A percentile compares a stretch with the other conserved stretches of the same genome.
These are phyloP conservation scores for Graphilbum ipis-grandicollis DNA, from an alignment of 2,329 filamentous ascomycete species.

Conservation along the genomic window DNA sequence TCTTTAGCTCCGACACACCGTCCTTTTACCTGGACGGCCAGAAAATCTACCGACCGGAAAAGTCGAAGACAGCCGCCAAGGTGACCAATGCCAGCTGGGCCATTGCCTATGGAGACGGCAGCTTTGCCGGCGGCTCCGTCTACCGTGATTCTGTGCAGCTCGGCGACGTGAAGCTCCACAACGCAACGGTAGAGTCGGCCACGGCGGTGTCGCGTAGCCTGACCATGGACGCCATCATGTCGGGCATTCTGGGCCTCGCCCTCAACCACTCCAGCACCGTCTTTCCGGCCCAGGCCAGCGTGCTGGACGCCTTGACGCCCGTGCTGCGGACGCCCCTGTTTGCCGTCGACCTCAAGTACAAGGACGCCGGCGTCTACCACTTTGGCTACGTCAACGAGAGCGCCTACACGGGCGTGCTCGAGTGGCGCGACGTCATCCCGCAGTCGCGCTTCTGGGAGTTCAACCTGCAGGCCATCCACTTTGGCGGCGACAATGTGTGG, in stretches of 20 bases:
- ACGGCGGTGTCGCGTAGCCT: constrained; percentile 18
- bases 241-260: constrained; percentile 34
- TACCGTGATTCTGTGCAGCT: constrained; percentile 31
- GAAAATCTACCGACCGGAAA: constrained; percentile 24
- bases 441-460: constrained; percentile 29
- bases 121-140: constrained; percentile 26
- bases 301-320: constrained; percentile 26
- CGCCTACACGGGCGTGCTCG: constrained; percentile 21
- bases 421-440: constrained; percentile 29
- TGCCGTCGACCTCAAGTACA: constrained; percentile 29
- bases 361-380: constrained; percentile 29
- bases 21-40: constrained; percentile 26
- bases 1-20: constrained; percentile 32
- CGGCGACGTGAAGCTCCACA: constrained; percentile 23
- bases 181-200: constrained; percentile 33
- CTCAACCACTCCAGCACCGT: constrained; percentile 27
- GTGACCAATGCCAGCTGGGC: constrained; percentile 28
- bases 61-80: constrained; percentile 24
- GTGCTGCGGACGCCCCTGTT: constrained; percentile 25
- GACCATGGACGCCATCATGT: constrained; percentile 26
- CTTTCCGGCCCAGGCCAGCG: constrained; percentile 21
- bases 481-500: constrained; percentile 16
- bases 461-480: constrained; percentile 17
- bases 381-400: constrained; percentile 30
- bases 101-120: constrained; percentile 29